Percentiles rank a stretch among this genome's conserved stretches.
These are phyloP conservation scores for Trichoderma cornu-damae DNA, from an alignment of 2,329 filamentous ascomycete species.

Conservation along the genomic window DNA sequence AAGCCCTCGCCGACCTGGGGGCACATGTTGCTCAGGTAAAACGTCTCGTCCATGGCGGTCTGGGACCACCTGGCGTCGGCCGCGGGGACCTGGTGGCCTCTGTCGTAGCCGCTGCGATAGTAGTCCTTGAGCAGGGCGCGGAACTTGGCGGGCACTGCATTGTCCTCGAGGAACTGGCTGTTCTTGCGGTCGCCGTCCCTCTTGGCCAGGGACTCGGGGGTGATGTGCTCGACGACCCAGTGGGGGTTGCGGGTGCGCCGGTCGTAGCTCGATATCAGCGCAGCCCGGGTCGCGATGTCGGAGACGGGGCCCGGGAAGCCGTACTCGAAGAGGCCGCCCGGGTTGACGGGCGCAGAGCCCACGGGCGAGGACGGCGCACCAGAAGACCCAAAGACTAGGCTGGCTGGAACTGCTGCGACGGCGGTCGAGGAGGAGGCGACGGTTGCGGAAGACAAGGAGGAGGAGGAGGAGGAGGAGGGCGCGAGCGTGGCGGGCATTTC, in stretches of 20 bases:
- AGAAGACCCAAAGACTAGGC: constrained; percentile 46
- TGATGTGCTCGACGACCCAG: constrained; percentile 97
- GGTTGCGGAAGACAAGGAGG: constrained; percentile 29
- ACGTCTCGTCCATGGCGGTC: constrained; percentile 89
- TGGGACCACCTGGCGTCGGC: constrained; percentile 97
- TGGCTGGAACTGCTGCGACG: constrained; percentile 46
- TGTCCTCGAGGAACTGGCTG: constrained; percentile 78
- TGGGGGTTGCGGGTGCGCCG: constrained; percentile 84
- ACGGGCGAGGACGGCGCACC: constrained; percentile 28
- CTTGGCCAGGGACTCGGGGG: constrained; percentile 69
- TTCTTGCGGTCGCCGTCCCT: constrained; percentile 78
- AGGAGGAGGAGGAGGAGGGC: constrained; percentile 32
- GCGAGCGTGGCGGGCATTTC: constrained; percentile 32
- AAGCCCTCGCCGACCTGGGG: constrained; percentile 97
- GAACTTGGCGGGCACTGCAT: constrained; percentile 74
- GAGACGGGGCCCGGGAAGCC: constrained; percentile 87
- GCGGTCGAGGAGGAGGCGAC: constrained; percentile 29
- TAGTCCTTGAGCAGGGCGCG: constrained; percentile 90
- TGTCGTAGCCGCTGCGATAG: constrained; percentile 88
- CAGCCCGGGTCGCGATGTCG: constrained; percentile 71
- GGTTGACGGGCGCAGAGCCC: constrained; percentile 56
- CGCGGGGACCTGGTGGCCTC: constrained; percentile 94
- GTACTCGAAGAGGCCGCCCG: constrained; percentile 73
- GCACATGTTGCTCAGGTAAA: constrained; percentile 93
- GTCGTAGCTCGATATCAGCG: constrained; percentile 84